A percentile compares a stretch with the other conserved stretches of the same genome.
Evolutionary conservation across 1,284 basidiomycete genomes (phyloP).

Genomic region (Trametes versicolor): DNA sequence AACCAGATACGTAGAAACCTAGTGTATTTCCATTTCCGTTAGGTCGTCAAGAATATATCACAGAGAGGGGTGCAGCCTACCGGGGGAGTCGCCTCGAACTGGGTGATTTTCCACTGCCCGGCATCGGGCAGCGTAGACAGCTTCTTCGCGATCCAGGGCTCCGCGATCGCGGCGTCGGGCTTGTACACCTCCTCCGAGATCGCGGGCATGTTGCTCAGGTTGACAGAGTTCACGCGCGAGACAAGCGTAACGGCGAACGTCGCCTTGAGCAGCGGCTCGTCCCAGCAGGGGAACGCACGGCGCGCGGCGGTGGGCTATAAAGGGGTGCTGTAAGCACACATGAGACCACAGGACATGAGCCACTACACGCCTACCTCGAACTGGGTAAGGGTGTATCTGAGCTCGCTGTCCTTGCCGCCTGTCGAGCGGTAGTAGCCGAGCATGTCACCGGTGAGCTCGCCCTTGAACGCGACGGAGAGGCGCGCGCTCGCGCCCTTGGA

Average conservation of each 20-base stretch:
- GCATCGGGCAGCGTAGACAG: slow-evolving; percentile 38
- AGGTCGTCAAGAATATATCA: neutral
- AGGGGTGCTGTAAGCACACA: neutral
- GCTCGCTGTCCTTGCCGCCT: slow-evolving; percentile 64
- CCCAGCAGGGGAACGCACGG: slow-evolving; percentile 89
- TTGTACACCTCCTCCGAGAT: slow-evolving; percentile 61
- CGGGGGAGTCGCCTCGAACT: slow-evolving; percentile 79
- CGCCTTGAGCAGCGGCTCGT: slow-evolving; percentile 93
- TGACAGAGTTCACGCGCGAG: slow-evolving; percentile 80
- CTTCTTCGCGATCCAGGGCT: slow-evolving; percentile 41
- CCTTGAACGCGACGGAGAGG: slow-evolving; percentile 70
- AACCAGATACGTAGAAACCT: slow-evolving; percentile 93
- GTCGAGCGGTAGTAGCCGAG: slow-evolving; percentile 76
- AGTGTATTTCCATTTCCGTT: neutral
- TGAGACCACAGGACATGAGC: neutral
- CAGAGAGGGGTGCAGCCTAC: slow-evolving; percentile 29
- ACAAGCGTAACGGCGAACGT: slow-evolving; percentile 88
- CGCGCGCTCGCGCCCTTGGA: slow-evolving; percentile 72
- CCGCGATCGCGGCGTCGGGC: slow-evolving; percentile 26
- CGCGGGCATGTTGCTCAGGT: slow-evolving; percentile 89
- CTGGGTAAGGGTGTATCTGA: slow-evolving; percentile 80
- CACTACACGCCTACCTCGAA: slow-evolving; percentile 63
- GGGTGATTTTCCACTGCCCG: slow-evolving; percentile 83
- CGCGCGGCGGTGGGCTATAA: slow-evolving; percentile 88
- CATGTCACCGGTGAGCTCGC: slow-evolving; percentile 74